A percentile compares a stretch with the other conserved stretches of the same genome.
Evolutionary conservation across 306 rosid species (phyloP).

Genomic region (Betula pendula): DNA sequence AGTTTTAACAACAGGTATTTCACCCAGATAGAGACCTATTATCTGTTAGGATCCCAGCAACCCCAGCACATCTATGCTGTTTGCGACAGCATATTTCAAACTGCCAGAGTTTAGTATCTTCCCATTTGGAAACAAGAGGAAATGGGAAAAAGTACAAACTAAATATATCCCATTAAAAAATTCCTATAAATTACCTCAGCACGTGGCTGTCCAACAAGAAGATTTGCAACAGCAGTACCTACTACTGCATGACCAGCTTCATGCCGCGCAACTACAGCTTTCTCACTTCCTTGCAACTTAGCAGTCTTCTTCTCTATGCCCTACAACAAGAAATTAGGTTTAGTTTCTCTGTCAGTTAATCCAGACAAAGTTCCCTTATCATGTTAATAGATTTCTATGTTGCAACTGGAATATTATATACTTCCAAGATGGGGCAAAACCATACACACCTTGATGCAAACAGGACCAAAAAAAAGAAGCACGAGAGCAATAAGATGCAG

Average conservation of each 20-base stretch:
- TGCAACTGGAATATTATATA: background rate
- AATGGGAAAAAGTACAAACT: background rate
- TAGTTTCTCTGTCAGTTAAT: conserved; percentile 30
- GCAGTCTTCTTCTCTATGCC: conserved; percentile 97
- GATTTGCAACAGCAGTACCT: conserved; percentile 94
- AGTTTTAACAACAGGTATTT: background rate
- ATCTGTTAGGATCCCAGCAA: background rate
- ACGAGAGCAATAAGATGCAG: background rate
- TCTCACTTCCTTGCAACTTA: conserved; percentile 89
- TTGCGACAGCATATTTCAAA: conserved; percentile 21
- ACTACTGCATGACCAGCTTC: conserved; percentile 99
- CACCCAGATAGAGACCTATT: background rate
- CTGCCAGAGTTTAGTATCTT: conserved; percentile 18
- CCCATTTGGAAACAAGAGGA: background rate
- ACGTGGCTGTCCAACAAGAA: conserved; percentile 92
- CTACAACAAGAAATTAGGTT: conserved; percentile 49
- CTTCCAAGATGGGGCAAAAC: background rate
- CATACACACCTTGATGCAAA: background rate
- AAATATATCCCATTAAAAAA: background rate
- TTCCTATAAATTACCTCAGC: conserved; percentile 64
- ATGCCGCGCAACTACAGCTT: conserved; percentile 95
- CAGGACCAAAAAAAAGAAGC: background rate
- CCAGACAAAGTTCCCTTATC: background rate
- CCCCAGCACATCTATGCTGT: conserved; percentile 17
- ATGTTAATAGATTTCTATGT: background rate